Percentiles rank a stretch among this genome's conserved stretches.
These are phyloP conservation scores for Chlorella sp. DNA, from an alignment of 139 green algal genomes.

Conservation along the genomic window DNA sequence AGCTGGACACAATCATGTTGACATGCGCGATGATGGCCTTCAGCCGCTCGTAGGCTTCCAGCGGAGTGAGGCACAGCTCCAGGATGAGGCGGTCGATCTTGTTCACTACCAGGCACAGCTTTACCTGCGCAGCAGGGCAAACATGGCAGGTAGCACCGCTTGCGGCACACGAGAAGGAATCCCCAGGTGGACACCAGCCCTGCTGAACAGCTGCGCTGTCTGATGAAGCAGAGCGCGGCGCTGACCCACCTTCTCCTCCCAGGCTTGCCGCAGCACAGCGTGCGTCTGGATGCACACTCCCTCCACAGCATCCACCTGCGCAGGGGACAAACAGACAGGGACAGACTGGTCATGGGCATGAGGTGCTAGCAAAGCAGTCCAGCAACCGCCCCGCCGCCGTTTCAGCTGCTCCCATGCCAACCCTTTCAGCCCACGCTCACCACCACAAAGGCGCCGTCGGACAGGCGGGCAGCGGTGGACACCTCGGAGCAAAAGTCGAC, in stretches of 20 bases:
- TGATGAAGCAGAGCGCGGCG: neutral
- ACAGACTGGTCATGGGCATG: too few relatives aligned
- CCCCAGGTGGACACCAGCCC: too few relatives aligned
- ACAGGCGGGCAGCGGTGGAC: constrained; percentile 93
- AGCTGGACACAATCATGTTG: constrained; percentile 95
- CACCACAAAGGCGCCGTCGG: constrained; percentile 95
- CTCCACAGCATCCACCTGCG: constrained; percentile 91
- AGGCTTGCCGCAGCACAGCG: constrained; percentile 96
- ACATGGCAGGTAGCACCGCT: too few relatives aligned
- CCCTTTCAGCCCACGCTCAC: constrained; percentile 17
- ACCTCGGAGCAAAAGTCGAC: constrained; percentile 99
- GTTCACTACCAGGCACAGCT: constrained; percentile 95
- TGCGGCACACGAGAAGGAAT: too few relatives aligned
- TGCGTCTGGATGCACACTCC: constrained; percentile 99
- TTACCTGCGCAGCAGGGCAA: constrained; percentile 56
- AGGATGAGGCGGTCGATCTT: constrained; percentile 97
- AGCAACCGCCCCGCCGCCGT: too few relatives aligned
- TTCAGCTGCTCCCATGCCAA: too few relatives aligned
- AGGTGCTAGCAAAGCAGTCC: too few relatives aligned
- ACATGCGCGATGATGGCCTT: constrained; percentile 88
- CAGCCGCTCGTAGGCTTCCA: constrained; percentile 85
- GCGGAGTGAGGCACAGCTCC: constrained; percentile 86
- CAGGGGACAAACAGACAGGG: too few relatives aligned
- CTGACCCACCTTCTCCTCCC: constrained; percentile 85
- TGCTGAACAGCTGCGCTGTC: too few relatives aligned